A percentile compares a stretch with the other conserved stretches of the same genome.
Evolutionary conservation across 2,329 filamentous ascomycete genomes (phyloP).

Genomic region (Aspergillus jensenii): DNA sequence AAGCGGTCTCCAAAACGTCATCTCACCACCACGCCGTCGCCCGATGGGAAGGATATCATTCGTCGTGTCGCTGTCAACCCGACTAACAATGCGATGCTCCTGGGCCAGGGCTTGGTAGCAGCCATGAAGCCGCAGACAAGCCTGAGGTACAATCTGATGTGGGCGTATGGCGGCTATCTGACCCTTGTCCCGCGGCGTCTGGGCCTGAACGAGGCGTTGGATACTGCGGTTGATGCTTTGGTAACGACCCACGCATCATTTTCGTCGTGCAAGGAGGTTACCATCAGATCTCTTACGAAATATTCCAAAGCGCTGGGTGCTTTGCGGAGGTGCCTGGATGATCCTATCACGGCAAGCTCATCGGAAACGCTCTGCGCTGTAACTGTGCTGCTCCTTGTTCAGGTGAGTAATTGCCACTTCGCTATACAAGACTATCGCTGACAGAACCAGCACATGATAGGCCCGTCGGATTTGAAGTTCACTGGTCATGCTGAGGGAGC

Average conservation of each 20-base stretch:
- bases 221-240: constrained; percentile 37
- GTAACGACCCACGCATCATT: constrained; percentile 29
- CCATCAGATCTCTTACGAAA: constrained; percentile 26
- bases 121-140: constrained; percentile 40
- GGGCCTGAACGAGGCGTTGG: constrained; percentile 48
- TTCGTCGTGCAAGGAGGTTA: constrained; percentile 18
- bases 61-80: constrained; percentile 17
- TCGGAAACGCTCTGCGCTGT: constrained; percentile 40
- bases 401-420: constrained; percentile 9
- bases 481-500: constrained; percentile 38
- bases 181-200: constrained; percentile 47
- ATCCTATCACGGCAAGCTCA: constrained; percentile 30
- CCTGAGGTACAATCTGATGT: constrained; percentile 48
- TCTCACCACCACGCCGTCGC: background rate
- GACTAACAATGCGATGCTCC: constrained; percentile 32
- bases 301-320: constrained; percentile 31
- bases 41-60: background rate
- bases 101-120: constrained; percentile 35
- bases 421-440: background rate
- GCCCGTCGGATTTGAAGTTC: background rate
- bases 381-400: constrained; percentile 35
- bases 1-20: background rate
- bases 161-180: constrained; percentile 49
- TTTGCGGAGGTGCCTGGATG: constrained; percentile 30
- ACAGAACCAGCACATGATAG: background rate